These are phyloP conservation scores for Cladosporium oxysporum DNA, from an alignment of 2,329 filamentous ascomycete genomes.

Conservation along the genomic window DNA sequence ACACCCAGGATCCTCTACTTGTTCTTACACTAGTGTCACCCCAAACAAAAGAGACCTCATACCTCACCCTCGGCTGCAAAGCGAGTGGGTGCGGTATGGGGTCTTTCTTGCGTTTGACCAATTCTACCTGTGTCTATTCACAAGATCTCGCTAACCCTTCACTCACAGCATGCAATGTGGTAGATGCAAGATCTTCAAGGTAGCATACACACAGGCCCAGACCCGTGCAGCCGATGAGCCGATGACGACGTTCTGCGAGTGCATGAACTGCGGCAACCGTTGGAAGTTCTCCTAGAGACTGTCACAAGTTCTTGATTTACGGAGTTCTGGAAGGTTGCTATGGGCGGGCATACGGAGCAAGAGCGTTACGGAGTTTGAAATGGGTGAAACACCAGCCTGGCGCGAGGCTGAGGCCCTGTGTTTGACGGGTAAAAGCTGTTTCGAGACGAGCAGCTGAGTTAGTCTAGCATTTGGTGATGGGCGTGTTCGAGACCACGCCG, in stretches of 20 bases:
- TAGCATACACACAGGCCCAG: constrained; percentile 95
- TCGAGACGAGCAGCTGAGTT: neutral
- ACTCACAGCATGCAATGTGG: constrained; percentile 78
- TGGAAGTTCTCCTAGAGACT: constrained; percentile 50
- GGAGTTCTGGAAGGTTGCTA: neutral
- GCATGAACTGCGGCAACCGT: constrained; percentile 52
- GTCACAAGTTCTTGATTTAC: neutral
- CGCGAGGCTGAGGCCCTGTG: neutral
- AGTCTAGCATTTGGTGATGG: neutral
- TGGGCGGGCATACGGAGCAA: constrained; percentile 7
- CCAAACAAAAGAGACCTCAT: constrained; percentile 26
- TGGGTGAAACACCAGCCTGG: neutral
- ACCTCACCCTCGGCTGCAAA: constrained; percentile 21
- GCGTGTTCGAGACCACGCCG: neutral
- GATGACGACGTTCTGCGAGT: constrained; percentile 60
- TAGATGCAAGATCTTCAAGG: constrained; percentile 90
- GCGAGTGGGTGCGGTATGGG: constrained; percentile 28
- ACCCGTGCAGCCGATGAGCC: constrained; percentile 95
- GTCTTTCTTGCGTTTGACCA: constrained; percentile 35
- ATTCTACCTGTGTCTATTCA: constrained; percentile 3
- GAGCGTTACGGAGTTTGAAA: constrained; percentile 15
- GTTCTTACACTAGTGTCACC: neutral
- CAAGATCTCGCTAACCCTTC: constrained; percentile 38
- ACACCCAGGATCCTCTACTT: neutral
- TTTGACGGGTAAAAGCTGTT: neutral